phyloP scores from a whole-genome alignment of 805 yeast genomes.

The Maudiozyma saulgeensis region DNA sequence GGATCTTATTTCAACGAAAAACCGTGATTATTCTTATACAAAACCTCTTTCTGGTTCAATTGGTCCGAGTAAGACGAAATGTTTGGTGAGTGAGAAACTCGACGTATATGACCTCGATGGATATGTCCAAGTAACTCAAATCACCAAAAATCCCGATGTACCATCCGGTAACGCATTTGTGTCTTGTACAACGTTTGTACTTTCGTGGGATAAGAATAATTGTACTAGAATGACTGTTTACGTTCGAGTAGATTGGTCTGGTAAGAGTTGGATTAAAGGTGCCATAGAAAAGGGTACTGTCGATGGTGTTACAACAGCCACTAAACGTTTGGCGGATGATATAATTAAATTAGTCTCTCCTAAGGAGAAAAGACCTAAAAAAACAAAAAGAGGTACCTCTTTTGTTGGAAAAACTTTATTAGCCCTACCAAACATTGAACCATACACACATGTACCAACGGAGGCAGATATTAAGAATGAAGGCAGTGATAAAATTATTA shows the following conservation, averaged over 20 bases:
- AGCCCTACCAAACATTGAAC: conserved; percentile 29
- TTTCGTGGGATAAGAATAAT: conserved; percentile 57
- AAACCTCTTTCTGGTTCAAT: conserved; percentile 60
- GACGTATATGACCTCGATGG: conserved; percentile 42
- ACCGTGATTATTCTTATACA: conserved; percentile 45
- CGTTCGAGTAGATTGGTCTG: conserved; percentile 59
- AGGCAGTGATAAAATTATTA: conserved; percentile 43
- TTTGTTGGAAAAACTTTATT: conserved; percentile 5
- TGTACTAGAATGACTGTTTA: conserved; percentile 43
- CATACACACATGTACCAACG: conserved; percentile 39
- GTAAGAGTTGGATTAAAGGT: conserved; percentile 68
- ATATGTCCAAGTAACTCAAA: conserved; percentile 42
- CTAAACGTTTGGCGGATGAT: conserved; percentile 38
- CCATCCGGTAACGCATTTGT: conserved; percentile 66
- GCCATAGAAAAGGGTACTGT: conserved; percentile 68
- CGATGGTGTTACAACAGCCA: conserved; percentile 59
- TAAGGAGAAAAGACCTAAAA: conserved; percentile 7
- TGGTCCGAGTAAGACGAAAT: conserved; percentile 69
- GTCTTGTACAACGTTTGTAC: conserved; percentile 46
- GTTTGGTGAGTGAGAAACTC: conserved; percentile 52
- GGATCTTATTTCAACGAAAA: conserved; percentile 25
- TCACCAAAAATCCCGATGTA: conserved; percentile 69
- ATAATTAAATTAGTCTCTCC: conserved; percentile 30
- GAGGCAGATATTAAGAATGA: conserved; percentile 34
- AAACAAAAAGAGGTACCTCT: conserved; percentile 4